Conservation (phyloP, 805 yeast species). For the Hanseniaspora clermontiae region DNA sequence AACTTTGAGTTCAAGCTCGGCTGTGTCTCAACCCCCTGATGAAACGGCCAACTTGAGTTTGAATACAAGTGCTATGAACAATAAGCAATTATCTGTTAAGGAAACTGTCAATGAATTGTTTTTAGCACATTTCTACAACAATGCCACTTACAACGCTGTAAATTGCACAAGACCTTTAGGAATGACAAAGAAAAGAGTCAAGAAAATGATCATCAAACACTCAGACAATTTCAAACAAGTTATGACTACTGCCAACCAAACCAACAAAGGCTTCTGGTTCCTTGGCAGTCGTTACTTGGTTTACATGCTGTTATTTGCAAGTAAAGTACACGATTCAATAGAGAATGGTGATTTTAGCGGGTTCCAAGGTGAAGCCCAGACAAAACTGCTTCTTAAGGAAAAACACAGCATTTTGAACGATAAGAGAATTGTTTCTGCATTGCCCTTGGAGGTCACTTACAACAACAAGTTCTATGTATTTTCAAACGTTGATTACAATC, state of each 20-base stretch:
- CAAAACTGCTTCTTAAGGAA: background rate
- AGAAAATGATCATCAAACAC: conserved; percentile 16
- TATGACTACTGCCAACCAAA: background rate
- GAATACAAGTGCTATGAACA: background rate
- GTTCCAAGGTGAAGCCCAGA: background rate
- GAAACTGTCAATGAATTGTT: conserved; percentile 22
- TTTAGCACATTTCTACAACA: conserved; percentile 17
- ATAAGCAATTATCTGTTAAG: conserved; percentile 8
- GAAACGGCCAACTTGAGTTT: background rate
- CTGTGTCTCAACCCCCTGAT: background rate
- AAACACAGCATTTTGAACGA: background rate
- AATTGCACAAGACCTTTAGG: conserved; percentile 25
- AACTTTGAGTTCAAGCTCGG: background rate
- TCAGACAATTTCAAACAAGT: conserved; percentile 9
- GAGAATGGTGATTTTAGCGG: background rate
- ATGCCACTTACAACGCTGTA: conserved; percentile 16
- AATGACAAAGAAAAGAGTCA: conserved; percentile 18
- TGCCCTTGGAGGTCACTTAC: conserved; percentile 16
- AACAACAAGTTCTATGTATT: background rate
- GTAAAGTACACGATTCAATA: background rate
- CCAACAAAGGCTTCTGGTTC: conserved; percentile 9
- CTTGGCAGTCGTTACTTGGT: conserved; percentile 2
- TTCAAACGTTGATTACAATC: conserved; percentile 4
- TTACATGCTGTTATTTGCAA: background rate
- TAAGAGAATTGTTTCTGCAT: background rate